Percentiles rank a stretch among this genome's conserved stretches.
Conservation (phyloP, 2,329 filamentous ascomycete species). For the Aspergillus thermomutatus region DNA sequence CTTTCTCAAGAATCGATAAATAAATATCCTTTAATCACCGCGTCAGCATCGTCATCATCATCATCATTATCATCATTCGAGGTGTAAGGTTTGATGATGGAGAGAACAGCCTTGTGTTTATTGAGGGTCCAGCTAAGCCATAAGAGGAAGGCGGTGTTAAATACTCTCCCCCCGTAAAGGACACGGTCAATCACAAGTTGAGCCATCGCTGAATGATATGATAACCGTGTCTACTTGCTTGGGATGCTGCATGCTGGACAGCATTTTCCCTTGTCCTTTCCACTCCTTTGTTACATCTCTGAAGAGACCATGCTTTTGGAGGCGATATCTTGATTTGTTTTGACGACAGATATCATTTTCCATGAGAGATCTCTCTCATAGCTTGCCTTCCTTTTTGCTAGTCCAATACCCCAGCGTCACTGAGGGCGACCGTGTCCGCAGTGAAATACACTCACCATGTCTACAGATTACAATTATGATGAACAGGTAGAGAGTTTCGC, state of each 20-base stretch:
- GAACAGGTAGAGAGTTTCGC: constrained; percentile 61
- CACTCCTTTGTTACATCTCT: constrained; percentile 5
- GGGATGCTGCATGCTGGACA: constrained; percentile 15
- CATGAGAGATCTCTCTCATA: not conserved
- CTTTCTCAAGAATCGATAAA: not conserved
- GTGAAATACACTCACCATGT: constrained; percentile 48
- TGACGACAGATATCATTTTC: not conserved
- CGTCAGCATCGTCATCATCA: not conserved
- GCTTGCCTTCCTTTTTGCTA: not conserved
- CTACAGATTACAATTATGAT: constrained; percentile 98
- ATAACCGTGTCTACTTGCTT: constrained; percentile 15
- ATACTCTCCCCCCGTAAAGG: constrained; percentile 25
- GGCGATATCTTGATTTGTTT: constrained; percentile 4
- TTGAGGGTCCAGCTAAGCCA: not conserved
- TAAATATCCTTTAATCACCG: not conserved
- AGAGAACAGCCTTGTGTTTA: constrained; percentile 1
- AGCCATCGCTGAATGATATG: constrained; percentile 22
- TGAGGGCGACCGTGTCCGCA: constrained; percentile 32
- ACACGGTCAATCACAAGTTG: constrained; percentile 39
- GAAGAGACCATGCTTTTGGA: constrained; percentile 11
- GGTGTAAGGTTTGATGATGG: not conserved
- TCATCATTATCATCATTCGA: no score
- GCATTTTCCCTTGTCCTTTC: constrained; percentile 3
- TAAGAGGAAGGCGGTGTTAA: constrained; percentile 27
- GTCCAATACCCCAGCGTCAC: constrained; percentile 14